Base-by-base conservation (phyloP, 306 rosid species). In the Cicer judaicum region DNA sequence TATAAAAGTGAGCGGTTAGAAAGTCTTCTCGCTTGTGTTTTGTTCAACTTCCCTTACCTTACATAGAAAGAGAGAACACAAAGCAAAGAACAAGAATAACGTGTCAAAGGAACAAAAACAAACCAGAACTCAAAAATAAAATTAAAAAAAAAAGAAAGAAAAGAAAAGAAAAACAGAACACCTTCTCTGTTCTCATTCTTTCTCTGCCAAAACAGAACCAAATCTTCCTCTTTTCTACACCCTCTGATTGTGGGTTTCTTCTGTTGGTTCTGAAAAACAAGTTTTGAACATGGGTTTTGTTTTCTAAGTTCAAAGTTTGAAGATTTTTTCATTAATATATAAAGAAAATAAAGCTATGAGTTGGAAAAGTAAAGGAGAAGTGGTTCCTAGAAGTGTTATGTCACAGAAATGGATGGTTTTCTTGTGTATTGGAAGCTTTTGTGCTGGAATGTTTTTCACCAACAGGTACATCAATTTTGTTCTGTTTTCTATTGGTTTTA, bases 401-500 rank as follows among this genome's bases (percentile, higher is more conserved):
- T 73, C 93, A 0, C 84, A 88, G 68, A 94, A 87, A 90, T 92
- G 93, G 93, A 65, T 90, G 1, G 59, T 94, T 65, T 84, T 94
- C 29, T 89, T 95, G 2, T 95, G 99, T 84, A 55, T 95, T 8
- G 86, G 87, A 74, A 75, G 98, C 81, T 95, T 95, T 81, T 92
- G 95, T 84, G 89, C 86, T 72, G 99, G 99, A 44, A 77, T 95
- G 92, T 57, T 92, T 78, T 92, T 95, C 89, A 92, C 97, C 44
- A 87, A 86, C 80, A 90, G 97, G 99, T 94, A 57, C 44, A 48
- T 19, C 46, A 67, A 15, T 63, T 60, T 71, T 57, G 15, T 61
- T 5, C 18, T 41, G 7, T 72, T 68, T 43, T 44, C 9, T 64
- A 2, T n/a, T n/a, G 7, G 39, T 14, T 49, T 53, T 19, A 38